Evolutionary conservation across 2,329 filamentous ascomycete species (phyloP).

Genomic region (Alternaria angustiovoidea): DNA sequence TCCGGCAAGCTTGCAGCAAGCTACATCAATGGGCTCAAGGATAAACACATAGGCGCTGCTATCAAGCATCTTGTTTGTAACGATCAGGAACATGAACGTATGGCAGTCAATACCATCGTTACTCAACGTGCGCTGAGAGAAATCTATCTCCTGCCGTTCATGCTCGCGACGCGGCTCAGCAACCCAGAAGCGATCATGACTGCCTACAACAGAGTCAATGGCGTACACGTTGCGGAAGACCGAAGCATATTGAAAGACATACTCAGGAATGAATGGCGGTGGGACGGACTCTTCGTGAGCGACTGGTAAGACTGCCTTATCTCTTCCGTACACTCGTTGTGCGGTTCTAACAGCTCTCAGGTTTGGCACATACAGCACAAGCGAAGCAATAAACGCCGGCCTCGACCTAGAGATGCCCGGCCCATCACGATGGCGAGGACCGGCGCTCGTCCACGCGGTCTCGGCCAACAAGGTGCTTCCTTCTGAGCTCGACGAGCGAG

Average conservation of each 20-base stretch:
- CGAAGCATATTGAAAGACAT: slow-evolving; percentile 56
- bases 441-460: background rate
- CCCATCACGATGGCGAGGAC: slow-evolving; percentile 17
- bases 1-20: slow-evolving; percentile 10
- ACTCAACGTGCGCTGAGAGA: slow-evolving; percentile 65
- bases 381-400: slow-evolving; percentile 28
- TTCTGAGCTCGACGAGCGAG: slow-evolving; percentile 16
- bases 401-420: slow-evolving; percentile 43
- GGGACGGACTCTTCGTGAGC: slow-evolving; percentile 50
- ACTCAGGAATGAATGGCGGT: slow-evolving; percentile 55
- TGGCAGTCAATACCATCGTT: slow-evolving; percentile 66
- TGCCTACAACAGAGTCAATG: slow-evolving; percentile 25
- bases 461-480: slow-evolving; percentile 52
- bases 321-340: background rate
- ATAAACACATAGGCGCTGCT: slow-evolving; percentile 24
- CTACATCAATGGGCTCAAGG: slow-evolving; percentile 56
- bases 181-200: slow-evolving; percentile 65
- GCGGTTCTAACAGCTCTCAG: background rate
- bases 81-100: slow-evolving; percentile 69
- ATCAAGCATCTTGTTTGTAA: slow-evolving; percentile 73
- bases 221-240: slow-evolving; percentile 35
- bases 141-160: slow-evolving; percentile 60
- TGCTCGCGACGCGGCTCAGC: slow-evolving; percentile 68
- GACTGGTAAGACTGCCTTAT: slow-evolving; percentile 27
- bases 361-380: slow-evolving; percentile 23